A percentile compares a stretch with the other conserved stretches of the same genome.
phyloP scores from a whole-genome alignment of 768 basidiomycete genomes.

The Cystofilobasidium capitatum region DNA sequence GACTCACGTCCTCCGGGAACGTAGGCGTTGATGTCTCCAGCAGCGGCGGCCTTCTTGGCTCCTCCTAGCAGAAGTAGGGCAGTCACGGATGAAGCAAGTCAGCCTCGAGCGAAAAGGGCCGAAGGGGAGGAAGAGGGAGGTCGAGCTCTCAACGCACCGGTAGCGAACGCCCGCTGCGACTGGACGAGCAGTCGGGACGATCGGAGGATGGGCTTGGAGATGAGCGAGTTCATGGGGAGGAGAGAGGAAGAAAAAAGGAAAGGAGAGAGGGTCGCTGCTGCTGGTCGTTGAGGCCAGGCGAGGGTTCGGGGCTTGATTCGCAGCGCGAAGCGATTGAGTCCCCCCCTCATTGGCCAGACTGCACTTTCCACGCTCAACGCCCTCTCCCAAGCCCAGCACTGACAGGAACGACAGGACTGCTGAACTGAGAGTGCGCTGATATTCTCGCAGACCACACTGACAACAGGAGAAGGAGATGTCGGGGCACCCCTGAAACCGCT shows the following conservation, averaged over 20 bases:
- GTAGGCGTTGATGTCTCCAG: conserved; percentile 34
- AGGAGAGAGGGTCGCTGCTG: not conserved
- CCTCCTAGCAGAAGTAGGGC: not conserved
- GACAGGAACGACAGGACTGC: no score
- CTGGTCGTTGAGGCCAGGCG: not conserved
- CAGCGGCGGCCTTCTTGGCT: conserved; percentile 12
- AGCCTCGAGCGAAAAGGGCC: not conserved
- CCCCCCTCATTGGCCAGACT: no score
- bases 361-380: no score
- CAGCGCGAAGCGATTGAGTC: not conserved
- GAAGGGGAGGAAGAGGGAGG: not conserved
- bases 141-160: not conserved
- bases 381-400: no score
- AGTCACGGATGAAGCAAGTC: not conserved
- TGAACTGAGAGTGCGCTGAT: no score
- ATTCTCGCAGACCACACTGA: no score
- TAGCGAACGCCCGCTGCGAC: not conserved
- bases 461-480: no score
- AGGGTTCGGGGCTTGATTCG: not conserved
- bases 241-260: not conserved
- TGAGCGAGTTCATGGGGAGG: conserved; percentile 1
- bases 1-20: conserved; percentile 42
- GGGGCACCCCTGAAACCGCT: no score
- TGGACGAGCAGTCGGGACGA: not conserved
- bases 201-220: not conserved